These are phyloP conservation scores for Paramyrothecium roridum DNA, from an alignment of 2,329 filamentous ascomycete genomes.

Conservation along the genomic window DNA sequence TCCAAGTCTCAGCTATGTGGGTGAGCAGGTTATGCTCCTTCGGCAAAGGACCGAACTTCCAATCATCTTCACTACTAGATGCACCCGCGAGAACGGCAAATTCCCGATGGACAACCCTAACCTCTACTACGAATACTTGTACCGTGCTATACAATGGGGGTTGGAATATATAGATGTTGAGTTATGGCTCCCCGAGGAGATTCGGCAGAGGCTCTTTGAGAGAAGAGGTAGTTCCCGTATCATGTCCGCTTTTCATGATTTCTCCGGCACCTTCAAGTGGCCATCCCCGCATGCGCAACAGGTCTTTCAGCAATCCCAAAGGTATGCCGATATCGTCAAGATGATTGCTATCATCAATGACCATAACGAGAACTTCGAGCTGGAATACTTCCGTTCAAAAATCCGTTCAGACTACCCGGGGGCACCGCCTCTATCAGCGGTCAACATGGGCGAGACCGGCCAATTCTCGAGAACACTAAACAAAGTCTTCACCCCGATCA, in stretches of 20 bases:
- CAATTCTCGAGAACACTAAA: constrained; percentile 82
- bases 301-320: constrained; percentile 68
- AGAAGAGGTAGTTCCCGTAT: constrained; percentile 76
- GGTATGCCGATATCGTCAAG: constrained; percentile 82
- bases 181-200: constrained; percentile 77
- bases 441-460: constrained; percentile 86
- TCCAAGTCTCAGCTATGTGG: constrained; percentile 79
- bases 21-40: constrained; percentile 80
- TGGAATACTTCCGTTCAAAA: constrained; percentile 82
- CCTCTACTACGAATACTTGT: constrained; percentile 76
- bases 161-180: constrained; percentile 90
- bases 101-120: constrained; percentile 80
- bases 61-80: constrained; percentile 86
- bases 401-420: constrained; percentile 67
- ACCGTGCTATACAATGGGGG: constrained; percentile 82
- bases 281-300: constrained; percentile 68
- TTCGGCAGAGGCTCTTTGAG: constrained; percentile 65
- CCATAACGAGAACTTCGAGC: constrained; percentile 83
- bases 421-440: constrained; percentile 71
- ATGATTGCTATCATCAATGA: constrained; percentile 84
- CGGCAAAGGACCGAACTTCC: constrained; percentile 81
- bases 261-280: constrained; percentile 82
- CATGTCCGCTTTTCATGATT: constrained; percentile 91
- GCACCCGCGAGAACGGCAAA: constrained; percentile 75
- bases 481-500: constrained; percentile 84